Evolutionary conservation across 805 yeast genomes (phyloP).

Genomic region (Kodamaea hsintzibuensis): DNA sequence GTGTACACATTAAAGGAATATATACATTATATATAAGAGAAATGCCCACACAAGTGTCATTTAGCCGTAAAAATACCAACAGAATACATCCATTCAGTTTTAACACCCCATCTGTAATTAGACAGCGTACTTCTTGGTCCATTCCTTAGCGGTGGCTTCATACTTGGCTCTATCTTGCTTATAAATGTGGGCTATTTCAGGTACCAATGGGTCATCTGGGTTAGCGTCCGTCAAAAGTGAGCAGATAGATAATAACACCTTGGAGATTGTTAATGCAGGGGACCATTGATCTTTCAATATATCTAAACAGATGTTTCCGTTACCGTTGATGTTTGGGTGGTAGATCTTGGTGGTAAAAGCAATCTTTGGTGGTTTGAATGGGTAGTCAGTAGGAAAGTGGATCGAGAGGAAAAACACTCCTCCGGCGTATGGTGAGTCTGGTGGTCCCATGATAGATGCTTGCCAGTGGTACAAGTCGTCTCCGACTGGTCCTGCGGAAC

Average conservation of each 20-base stretch:
- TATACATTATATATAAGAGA: not conserved
- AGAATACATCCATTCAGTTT: not conserved
- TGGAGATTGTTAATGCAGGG: constrained; percentile 95
- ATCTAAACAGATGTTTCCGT: constrained; percentile 95
- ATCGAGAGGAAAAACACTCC: constrained; percentile 96
- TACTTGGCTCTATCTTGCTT: constrained; percentile 91
- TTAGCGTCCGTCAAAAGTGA: constrained; percentile 96
- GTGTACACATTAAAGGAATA: not conserved
- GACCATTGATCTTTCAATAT: constrained; percentile 99
- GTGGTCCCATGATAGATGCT: constrained; percentile 98
- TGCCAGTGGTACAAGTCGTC: constrained; percentile 99
- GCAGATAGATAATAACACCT: constrained; percentile 91
- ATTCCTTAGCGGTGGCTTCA: constrained; percentile 96
- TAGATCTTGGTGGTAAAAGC: constrained; percentile 91
- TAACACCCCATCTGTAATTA: constrained; percentile 29
- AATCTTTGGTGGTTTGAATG: constrained; percentile 94
- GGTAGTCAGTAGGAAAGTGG: constrained; percentile 98
- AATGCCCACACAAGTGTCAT: not conserved
- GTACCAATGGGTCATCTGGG: constrained; percentile 98
- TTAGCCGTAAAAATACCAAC: not conserved
- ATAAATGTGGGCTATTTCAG: constrained; percentile 96
- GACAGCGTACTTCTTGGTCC: constrained; percentile 98
- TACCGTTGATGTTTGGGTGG: constrained; percentile 95
- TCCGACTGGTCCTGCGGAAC: constrained; percentile 98
- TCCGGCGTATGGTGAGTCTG: constrained; percentile 85